phyloP scores from a whole-genome alignment of 768 basidiomycete genomes.

The Boletus rex-veris region DNA sequence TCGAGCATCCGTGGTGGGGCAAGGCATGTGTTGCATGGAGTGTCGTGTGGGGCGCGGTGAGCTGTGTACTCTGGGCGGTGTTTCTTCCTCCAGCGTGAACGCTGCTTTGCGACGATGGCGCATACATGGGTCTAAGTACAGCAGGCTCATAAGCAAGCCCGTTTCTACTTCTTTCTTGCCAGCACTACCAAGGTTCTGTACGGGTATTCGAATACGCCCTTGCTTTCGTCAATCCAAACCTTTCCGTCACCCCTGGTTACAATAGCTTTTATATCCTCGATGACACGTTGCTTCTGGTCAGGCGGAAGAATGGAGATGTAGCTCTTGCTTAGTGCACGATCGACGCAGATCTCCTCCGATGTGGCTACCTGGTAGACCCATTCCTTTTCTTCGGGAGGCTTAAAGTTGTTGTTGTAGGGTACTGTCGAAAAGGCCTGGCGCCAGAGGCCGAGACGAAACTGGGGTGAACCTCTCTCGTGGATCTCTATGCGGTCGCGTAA shows the following conservation, averaged over 20 bases:
- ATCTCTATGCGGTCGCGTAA: constrained; percentile 66
- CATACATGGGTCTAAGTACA: not conserved
- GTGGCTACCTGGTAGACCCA: constrained; percentile 53
- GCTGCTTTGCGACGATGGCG: not conserved
- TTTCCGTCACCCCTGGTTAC: constrained; percentile 57
- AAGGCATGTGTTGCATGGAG: constrained; percentile 75
- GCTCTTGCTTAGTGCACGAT: constrained; percentile 79
- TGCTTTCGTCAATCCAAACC: constrained; percentile 70
- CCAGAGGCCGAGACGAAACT: constrained; percentile 79
- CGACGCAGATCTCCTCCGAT: constrained; percentile 53
- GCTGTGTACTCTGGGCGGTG: constrained; percentile 72
- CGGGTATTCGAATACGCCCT: constrained; percentile 77
- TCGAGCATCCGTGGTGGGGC: constrained; percentile 47
- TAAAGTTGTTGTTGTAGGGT: constrained; percentile 59
- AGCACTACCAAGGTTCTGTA: constrained; percentile 68
- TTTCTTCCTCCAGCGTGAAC: constrained; percentile 88
- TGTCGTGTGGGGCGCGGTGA: constrained; percentile 68
- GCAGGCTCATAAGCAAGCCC: not conserved
- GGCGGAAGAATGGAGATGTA: constrained; percentile 68
- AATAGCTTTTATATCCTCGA: constrained; percentile 49
- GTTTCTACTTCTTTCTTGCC: constrained; percentile 38
- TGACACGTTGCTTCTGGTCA: constrained; percentile 54
- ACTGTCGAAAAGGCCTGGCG: constrained; percentile 60
- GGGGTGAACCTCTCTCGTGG: constrained; percentile 73
- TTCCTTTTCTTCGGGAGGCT: constrained; percentile 51